These are phyloP conservation scores for Globisporangium ultimum DNA, from an alignment of 352 stramenopile species.

Conservation along the genomic window DNA sequence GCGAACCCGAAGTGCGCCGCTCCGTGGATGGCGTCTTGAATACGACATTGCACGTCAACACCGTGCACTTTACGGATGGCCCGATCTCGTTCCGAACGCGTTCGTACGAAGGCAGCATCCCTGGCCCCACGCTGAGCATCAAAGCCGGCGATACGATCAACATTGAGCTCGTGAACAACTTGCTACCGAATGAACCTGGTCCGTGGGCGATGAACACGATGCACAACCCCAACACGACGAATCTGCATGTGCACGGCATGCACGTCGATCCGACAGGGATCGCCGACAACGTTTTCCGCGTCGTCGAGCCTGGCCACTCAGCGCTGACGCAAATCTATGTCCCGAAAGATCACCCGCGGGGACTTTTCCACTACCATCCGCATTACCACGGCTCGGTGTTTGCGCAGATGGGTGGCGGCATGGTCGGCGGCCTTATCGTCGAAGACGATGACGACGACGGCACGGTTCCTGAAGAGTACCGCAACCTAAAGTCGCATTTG, in stretches of 20 bases:
- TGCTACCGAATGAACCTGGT: constrained; percentile 36
- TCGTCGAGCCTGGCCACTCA: constrained; percentile 43
- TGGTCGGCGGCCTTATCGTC: constrained; percentile 64
- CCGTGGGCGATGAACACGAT: constrained; percentile 53
- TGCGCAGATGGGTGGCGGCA: constrained; percentile 71
- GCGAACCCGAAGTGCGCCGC: constrained; percentile 28
- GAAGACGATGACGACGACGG: constrained; percentile 38
- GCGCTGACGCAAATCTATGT: constrained; percentile 52
- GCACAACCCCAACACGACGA: constrained; percentile 73
- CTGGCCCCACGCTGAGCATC: constrained; percentile 59
- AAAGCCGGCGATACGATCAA: constrained; percentile 58
- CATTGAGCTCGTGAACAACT: constrained; percentile 54
- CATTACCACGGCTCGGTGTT: constrained; percentile 78
- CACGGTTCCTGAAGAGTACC: constrained; percentile 37
- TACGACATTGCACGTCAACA: constrained; percentile 44
- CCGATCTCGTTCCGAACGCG: constrained; percentile 74
- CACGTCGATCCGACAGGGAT: constrained; percentile 76
- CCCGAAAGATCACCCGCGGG: constrained; percentile 56
- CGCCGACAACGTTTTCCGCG: constrained; percentile 76
- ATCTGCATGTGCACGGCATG: constrained; percentile 81
- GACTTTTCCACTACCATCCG: constrained; percentile 83
- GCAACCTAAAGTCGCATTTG: constrained; percentile 42
- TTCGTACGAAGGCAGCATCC: constrained; percentile 53
- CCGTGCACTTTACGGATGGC: constrained; percentile 41
- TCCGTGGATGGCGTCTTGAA: constrained; percentile 57